Evolutionary conservation across 352 stramenopile species (phyloP), one percentile per base, ranked within the genome.

Genomic region (Globisporangium barbulae): DNA sequence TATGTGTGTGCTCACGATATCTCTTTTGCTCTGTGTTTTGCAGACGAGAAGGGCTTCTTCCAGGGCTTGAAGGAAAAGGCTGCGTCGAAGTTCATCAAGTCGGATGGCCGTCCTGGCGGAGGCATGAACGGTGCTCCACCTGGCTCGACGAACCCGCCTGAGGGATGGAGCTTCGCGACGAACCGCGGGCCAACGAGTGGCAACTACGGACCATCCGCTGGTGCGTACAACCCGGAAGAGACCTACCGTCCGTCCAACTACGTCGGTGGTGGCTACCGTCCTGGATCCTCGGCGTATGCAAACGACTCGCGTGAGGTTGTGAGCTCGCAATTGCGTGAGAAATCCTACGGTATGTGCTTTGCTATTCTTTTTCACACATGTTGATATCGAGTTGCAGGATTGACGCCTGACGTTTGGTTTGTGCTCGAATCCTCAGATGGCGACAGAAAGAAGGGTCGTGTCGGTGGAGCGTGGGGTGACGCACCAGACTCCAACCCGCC

Each of bases 21-120:
- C 53, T 61, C 12, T 50, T 22, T 41, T 52, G 25, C 49, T 62
- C 33, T 47, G 8, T 45, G 31, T 21, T 33, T 35, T 28, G 41
- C 44, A 85, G 83, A 96, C 65, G 83, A 92, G 35, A 96, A 96
- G 71, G 88, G 85, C 6, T 93, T 96, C 58, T 91, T 96, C 64
- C 88, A 89, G 61, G 83, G 85, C 13, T 59, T 96, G 33, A 93
- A 94, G 64, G 88, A 96, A 48, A 94, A 90, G 63, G 80, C 87
- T 13, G 79, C 83, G 22, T 93, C 83, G 42, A 90, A 86, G 63
- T 94, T 93, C 69, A 72, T 70, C 19, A 90, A 85, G 69, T 76
- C 76, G 5, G 85, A 94, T 42, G 61, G 61, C 9, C 61, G 61
- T 25, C 69, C 73, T 12, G 77, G 81, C 25, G 71, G 80, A n/a